phyloP scores from a whole-genome alignment of 208 protist genomes.

The Acanthamoeba culbertsoni region DNA sequence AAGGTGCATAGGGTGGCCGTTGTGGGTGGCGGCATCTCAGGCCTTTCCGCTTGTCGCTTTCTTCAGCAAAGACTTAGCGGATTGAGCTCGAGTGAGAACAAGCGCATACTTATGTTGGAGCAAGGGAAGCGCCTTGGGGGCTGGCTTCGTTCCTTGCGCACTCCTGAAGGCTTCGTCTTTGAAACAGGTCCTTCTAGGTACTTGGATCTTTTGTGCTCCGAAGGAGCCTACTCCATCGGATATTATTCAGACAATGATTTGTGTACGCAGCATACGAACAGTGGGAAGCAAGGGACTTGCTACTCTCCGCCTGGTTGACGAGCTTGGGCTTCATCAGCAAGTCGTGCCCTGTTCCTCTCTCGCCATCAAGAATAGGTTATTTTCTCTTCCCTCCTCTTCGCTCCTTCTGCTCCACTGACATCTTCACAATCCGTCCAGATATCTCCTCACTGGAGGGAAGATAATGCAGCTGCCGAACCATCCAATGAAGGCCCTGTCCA shows the following conservation, averaged over 20 bases:
- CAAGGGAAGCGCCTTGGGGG: background rate
- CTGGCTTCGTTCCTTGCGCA: conserved; percentile 8
- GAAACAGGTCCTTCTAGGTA: conserved; percentile 9
- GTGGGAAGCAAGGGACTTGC: background rate
- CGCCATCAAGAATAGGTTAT: background rate
- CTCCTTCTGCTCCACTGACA: background rate
- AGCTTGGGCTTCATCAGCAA: background rate
- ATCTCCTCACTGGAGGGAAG: background rate
- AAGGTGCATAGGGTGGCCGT: background rate
- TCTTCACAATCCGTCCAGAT: too few species aligned
- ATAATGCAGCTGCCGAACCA: background rate
- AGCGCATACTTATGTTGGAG: background rate
- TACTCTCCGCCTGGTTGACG: background rate
- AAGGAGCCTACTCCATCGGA: too few species aligned
- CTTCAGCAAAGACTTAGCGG: background rate
- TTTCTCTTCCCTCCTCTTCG: background rate
- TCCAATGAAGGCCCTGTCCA: background rate
- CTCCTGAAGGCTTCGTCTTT: background rate
- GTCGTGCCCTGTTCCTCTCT: background rate
- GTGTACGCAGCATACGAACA: background rate
- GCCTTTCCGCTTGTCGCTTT: background rate
- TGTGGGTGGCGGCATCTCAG: conserved; percentile 9
- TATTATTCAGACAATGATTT: background rate
- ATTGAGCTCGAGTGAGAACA: background rate
- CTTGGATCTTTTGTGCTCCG: background rate